These are phyloP conservation scores for Cercophora scortea DNA, from an alignment of 495 filamentous ascomycete species.

Conservation along the genomic window DNA sequence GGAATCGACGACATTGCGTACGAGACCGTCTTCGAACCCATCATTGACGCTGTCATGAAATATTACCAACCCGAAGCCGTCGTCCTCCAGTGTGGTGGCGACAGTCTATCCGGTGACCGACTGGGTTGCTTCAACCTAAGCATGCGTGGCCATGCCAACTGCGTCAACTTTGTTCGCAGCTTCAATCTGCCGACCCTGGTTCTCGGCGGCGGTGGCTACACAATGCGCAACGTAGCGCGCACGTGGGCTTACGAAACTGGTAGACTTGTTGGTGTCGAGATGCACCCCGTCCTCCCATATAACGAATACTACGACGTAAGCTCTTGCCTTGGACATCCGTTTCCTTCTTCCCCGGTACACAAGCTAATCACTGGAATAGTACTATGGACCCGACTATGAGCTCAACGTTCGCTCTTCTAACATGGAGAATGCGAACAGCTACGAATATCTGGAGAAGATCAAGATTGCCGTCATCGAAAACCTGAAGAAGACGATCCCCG, in stretches of 20 bases:
- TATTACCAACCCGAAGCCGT: slow-evolving; percentile 92
- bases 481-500: slow-evolving; percentile 76
- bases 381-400: slow-evolving; percentile 95
- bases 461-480: slow-evolving; percentile 88
- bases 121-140: slow-evolving; percentile 97
- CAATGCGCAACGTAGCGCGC: slow-evolving; percentile 95
- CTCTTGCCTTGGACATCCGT: neutral
- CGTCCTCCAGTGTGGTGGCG: slow-evolving; percentile 93
- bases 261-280: slow-evolving; percentile 70
- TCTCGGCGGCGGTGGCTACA: slow-evolving; percentile 93
- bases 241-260: slow-evolving; percentile 98
- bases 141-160: slow-evolving; percentile 97
- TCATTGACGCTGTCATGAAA: slow-evolving; percentile 89
- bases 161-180: slow-evolving; percentile 88
- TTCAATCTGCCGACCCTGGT: slow-evolving; percentile 89
- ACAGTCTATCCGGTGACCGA: slow-evolving; percentile 89
- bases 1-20: slow-evolving; percentile 91
- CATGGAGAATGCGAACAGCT: slow-evolving; percentile 97
- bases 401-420: slow-evolving; percentile 92
- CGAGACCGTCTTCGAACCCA: slow-evolving; percentile 91
- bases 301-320: slow-evolving; percentile 97
- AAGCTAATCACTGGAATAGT: slow-evolving; percentile 46
- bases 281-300: slow-evolving; percentile 79
- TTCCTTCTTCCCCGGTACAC: slow-evolving; percentile 1
- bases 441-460: slow-evolving; percentile 94